Evolutionary conservation across 371 early-diverging fungal species (phyloP).

Genomic region (Apophysomyces elegans): DNA sequence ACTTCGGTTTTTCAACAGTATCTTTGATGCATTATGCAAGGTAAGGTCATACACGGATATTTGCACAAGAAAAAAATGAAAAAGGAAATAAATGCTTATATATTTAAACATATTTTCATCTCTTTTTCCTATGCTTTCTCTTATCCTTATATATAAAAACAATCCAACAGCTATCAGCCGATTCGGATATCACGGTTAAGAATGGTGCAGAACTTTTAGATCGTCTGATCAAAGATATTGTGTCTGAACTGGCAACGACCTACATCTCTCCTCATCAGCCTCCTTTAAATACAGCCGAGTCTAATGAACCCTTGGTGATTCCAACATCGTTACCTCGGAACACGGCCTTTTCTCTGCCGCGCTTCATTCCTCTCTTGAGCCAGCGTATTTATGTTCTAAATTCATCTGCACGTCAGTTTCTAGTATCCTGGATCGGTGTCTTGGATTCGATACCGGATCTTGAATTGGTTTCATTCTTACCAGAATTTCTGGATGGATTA

Average conservation of each 20-base stretch:
- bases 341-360: slow-evolving; percentile 79
- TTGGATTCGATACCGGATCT: slow-evolving; percentile 89
- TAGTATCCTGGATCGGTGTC: slow-evolving; percentile 89
- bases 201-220: slow-evolving; percentile 90
- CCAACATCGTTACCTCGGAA: slow-evolving; percentile 34
- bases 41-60: slow-evolving; percentile 42
- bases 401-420: slow-evolving; percentile 83
- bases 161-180: slow-evolving; percentile 73
- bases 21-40: slow-evolving; percentile 91
- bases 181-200: slow-evolving; percentile 83
- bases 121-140: not conserved
- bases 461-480: slow-evolving; percentile 84
- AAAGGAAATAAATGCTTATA: not conserved
- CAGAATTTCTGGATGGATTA: slow-evolving; percentile 88
- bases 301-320: slow-evolving; percentile 20
- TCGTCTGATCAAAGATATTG: slow-evolving; percentile 90
- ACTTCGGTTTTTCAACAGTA: slow-evolving; percentile 87
- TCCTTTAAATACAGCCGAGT: slow-evolving; percentile 37
- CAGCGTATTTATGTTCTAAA: slow-evolving; percentile 87
- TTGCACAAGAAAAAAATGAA: not conserved
- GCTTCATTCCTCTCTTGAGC: slow-evolving; percentile 86
- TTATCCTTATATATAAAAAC: slow-evolving; percentile 34
- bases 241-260: slow-evolving; percentile 83
- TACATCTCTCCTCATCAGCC: slow-evolving; percentile 47
- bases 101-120: not conserved